Base-by-base conservation (phyloP, 345 rosid species). In the Eucalyptus erythrocorys region DNA sequence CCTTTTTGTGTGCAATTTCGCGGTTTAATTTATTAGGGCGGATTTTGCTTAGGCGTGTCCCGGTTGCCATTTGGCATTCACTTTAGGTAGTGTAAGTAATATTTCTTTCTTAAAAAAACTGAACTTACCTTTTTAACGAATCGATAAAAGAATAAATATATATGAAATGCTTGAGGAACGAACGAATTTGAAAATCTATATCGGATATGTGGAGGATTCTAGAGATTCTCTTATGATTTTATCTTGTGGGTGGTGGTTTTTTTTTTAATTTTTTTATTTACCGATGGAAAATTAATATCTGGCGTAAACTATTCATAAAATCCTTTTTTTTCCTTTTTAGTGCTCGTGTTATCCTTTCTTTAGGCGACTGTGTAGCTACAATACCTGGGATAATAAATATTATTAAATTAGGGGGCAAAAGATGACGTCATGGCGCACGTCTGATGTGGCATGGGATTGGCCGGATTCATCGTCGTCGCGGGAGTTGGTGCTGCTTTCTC, bases 141-240 rank as follows among this genome's bases (percentile, higher is more conserved):
- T 15, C 12, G 4, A 16, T 14, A 16, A 32, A 32, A 1, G 11
- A 16, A 8, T 3, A 68, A 8, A 32, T 42, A 17, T 0, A 16
- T 1, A 32, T 32, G 2, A 8, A 34, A n/a, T 7, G 3, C 22
- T 8, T 4, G 22, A 66, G 12, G 37, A 8, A 32, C 8, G 8
- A 68, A 68, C 11, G 10, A 15, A 68, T 68, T 68, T 34, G 24
- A 34, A 32, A 34, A 30, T 61, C 3, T 11, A 64, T 27, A 3
- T 26, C 0, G 10, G 0, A 6, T 3, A 64, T 15, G 1, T 6
- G 10, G 4, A 64, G 17, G 4, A n/a, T 4, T n/a, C 21, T 3
- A 32, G 3, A n/a, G 37, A n/a, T 14, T 2, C 3, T n/a, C 19
- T 64, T 64, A 7, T 68, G 7, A 59, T 32, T 32, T 34, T 34